Evolutionary conservation across 257 asterid genomes (phyloP).

Genomic region (Solanum etuberosum): DNA sequence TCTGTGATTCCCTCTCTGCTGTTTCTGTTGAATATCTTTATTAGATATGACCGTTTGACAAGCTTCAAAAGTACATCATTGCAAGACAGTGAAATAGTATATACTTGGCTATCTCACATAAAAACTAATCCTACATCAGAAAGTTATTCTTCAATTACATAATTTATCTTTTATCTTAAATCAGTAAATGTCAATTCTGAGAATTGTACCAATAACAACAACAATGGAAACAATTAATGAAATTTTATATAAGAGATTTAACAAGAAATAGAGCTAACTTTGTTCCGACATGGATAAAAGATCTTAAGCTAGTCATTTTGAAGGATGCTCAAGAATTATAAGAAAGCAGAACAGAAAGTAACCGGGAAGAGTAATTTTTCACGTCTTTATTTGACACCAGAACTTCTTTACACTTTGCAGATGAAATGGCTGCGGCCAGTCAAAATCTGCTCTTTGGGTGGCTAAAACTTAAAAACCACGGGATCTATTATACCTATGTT

Average conservation of each 20-base stretch:
- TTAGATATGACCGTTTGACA: background rate
- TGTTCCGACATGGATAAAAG: background rate
- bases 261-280: background rate
- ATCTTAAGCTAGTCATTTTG: background rate
- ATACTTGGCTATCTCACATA: background rate
- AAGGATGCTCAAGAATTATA: background rate
- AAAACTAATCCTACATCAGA: background rate
- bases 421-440: background rate
- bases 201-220: background rate
- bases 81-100: background rate
- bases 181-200: background rate
- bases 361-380: background rate
- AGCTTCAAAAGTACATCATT: background rate
- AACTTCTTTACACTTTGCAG: background rate
- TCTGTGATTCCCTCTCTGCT: background rate
- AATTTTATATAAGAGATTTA: background rate
- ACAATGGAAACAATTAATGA: background rate
- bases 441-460: background rate
- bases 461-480: background rate
- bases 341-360: background rate
- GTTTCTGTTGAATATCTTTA: background rate
- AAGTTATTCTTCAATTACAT: background rate
- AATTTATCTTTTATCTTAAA: background rate
- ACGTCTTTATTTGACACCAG: background rate
- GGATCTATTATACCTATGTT: background rate